Conservation (phyloP, 306 rosid genomes). For the Cicer arietinum region DNA sequence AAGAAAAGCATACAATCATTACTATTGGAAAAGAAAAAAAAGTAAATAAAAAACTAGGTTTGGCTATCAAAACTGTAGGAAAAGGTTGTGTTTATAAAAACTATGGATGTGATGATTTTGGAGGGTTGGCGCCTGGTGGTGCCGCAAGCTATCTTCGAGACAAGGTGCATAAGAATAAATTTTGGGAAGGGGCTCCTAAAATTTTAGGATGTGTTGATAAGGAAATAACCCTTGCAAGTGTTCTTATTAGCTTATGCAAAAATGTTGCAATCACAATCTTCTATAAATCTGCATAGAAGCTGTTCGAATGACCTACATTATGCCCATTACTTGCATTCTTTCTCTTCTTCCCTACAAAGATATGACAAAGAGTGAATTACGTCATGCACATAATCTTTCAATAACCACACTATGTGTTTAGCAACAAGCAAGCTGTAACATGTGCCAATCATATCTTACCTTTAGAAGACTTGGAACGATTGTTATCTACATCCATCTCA, state of each 20-base stretch:
- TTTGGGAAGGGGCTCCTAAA: not conserved
- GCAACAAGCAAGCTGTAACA: not conserved
- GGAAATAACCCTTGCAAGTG: constrained; percentile 1
- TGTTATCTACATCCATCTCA: constrained; percentile 66
- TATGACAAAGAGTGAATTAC: constrained; percentile 21
- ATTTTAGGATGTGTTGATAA: constrained; percentile 17
- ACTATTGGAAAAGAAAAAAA: not conserved
- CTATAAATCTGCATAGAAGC: constrained; percentile 70
- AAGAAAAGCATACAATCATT: not conserved
- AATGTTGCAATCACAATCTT: constrained; percentile 17
- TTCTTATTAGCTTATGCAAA: not conserved
- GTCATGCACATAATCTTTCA: constrained; percentile 18
- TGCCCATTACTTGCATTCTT: constrained; percentile 52
- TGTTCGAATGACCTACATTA: constrained; percentile 31
- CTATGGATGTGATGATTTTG: not conserved
- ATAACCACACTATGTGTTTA: constrained; percentile 8
- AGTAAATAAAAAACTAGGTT: not conserved
- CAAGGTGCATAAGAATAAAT: not conserved
- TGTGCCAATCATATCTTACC: constrained; percentile 46
- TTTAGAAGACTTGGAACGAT: constrained; percentile 47
- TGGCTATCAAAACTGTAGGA: not conserved
- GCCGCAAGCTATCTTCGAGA: not conserved
- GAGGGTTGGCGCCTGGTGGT: not conserved
- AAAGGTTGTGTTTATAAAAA: not conserved
- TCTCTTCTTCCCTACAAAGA: constrained; percentile 59